Evolutionary conservation across 208 protist species (phyloP).

Genomic region (Angomonas ambiguus): DNA sequence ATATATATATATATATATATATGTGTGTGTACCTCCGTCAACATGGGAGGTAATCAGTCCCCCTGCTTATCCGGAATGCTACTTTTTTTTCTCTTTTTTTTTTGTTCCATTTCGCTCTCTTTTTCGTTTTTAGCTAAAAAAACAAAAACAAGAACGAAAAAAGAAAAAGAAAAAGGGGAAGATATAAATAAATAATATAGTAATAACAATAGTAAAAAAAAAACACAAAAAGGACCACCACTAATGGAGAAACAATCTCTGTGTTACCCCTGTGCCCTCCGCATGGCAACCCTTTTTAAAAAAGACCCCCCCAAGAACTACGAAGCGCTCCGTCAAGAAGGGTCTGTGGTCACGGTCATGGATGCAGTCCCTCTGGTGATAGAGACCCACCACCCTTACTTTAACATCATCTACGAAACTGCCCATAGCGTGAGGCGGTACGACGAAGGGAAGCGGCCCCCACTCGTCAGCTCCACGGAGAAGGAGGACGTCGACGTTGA

Average conservation of each 20-base stretch:
- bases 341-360: neutral
- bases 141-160: neutral
- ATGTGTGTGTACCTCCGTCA: too few species aligned
- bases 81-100: too few species aligned
- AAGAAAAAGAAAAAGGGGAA: neutral
- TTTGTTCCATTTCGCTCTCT: too few species aligned
- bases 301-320: conserved; percentile 18
- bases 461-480: neutral
- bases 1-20: too few species aligned
- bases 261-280: conserved; percentile 75
- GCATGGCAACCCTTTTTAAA: conserved; percentile 78
- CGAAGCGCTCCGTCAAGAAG: neutral
- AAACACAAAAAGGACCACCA: neutral
- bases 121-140: too few species aligned
- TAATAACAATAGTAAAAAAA: too few species aligned
- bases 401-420: conserved; percentile 76
- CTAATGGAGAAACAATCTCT: conserved; percentile 33
- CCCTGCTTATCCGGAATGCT: too few species aligned
- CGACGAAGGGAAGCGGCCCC: neutral
- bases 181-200: too few species aligned
- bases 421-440: conserved; percentile 45
- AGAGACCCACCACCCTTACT: conserved; percentile 50
- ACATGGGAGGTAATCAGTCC: too few species aligned
- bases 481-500: conserved; percentile 2
- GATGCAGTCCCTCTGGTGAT: conserved; percentile 33